Evolutionary conservation across 306 rosid genomes (phyloP).

Genomic region (Castanea crenata): DNA sequence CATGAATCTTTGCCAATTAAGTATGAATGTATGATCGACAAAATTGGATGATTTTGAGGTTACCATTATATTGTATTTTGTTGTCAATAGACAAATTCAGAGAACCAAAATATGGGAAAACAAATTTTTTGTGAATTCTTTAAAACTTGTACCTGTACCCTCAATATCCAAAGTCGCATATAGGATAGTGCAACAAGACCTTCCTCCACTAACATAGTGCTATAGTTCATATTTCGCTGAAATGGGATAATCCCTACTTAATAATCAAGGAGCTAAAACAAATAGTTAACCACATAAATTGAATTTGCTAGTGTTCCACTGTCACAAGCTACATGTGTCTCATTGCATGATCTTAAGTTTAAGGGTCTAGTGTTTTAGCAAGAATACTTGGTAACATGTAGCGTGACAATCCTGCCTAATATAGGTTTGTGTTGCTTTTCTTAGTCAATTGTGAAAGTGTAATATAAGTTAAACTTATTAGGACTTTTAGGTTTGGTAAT

Average conservation of each 20-base stretch:
- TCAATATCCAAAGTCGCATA: neutral
- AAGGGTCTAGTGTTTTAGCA: neutral
- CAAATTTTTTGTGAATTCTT: neutral
- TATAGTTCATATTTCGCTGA: neutral
- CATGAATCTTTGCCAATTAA: slow-evolving; percentile 11
- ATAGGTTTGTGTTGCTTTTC: neutral
- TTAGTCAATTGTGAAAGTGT: neutral
- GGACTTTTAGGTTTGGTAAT: neutral
- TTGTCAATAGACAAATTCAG: neutral
- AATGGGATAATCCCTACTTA: neutral
- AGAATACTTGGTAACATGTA: neutral
- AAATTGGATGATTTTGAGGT: neutral
- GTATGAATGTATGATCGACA: neutral
- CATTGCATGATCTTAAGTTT: neutral
- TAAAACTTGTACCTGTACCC: neutral
- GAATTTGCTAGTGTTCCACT: neutral
- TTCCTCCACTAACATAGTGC: slow-evolving; percentile 32
- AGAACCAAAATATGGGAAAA: neutral
- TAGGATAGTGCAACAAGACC: slow-evolving; percentile 31
- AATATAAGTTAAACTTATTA: neutral
- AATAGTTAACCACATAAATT: neutral
- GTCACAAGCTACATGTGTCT: neutral
- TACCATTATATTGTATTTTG: neutral
- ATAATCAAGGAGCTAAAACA: neutral
- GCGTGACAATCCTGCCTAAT: neutral